Conservation (phyloP, 2,329 filamentous ascomycete genomes). For the Ophiostoma himal-ulmi region DNA sequence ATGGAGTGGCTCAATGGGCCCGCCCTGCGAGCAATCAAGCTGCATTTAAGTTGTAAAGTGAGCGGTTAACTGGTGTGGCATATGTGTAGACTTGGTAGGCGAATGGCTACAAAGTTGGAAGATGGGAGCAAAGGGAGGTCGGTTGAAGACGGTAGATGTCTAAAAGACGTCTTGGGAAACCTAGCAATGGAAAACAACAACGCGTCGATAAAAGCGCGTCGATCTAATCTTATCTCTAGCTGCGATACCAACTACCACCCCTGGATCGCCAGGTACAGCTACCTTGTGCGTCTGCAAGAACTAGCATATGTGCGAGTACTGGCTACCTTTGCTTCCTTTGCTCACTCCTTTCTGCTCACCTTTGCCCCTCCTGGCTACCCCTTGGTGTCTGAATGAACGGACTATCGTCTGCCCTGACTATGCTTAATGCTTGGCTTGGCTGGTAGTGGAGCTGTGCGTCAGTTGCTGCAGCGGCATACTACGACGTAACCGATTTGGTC, state of each 20-base stretch:
- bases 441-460: neutral
- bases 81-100: neutral
- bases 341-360: neutral
- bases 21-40: neutral
- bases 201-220: constrained; percentile 16
- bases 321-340: neutral
- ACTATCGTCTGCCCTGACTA: neutral
- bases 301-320: neutral
- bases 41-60: neutral
- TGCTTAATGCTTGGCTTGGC: neutral
- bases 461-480: neutral
- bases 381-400: neutral
- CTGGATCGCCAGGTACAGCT: neutral
- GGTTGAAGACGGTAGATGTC: too few species aligned
- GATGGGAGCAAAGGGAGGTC: neutral
- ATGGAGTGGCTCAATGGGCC: neutral
- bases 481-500: neutral
- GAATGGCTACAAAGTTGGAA: neutral
- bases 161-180: too few species aligned
- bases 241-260: neutral
- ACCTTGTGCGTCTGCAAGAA: neutral
- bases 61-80: neutral
- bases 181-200: neutral
- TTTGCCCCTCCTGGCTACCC: neutral
- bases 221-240: constrained; percentile 23